A percentile compares a stretch with the other conserved stretches of the same genome.
These are phyloP conservation scores for Trichosporon sp. DNA, from an alignment of 1,284 basidiomycete genomes.

Conservation along the genomic window DNA sequence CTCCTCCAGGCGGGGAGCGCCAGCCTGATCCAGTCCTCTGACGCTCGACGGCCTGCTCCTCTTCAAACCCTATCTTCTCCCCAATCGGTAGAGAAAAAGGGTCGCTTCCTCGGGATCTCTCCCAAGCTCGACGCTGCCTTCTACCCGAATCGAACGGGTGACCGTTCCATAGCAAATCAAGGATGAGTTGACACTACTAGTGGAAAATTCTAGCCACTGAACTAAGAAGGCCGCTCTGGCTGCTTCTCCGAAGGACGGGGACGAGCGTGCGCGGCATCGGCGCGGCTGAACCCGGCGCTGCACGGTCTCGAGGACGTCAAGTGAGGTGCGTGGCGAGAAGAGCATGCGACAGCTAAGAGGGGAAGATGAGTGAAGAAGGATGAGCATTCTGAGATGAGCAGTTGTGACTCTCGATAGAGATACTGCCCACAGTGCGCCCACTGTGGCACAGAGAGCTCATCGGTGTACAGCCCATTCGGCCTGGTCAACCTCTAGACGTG, in stretches of 20 bases:
- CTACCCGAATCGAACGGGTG: conserved; percentile 4
- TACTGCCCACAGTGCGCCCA: too few relatives aligned
- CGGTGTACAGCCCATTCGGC: too few relatives aligned
- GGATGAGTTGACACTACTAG: neutral
- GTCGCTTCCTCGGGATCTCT: neutral
- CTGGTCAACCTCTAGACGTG: too few relatives aligned
- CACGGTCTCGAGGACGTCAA: neutral
- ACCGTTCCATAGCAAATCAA: neutral
- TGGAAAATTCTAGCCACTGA: conserved; percentile 1
- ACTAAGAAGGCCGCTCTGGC: neutral
- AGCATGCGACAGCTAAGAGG: too few relatives aligned
- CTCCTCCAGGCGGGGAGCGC: too few relatives aligned
- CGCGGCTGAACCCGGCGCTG: neutral
- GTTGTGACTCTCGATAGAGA: too few relatives aligned
- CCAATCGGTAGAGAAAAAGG: neutral
- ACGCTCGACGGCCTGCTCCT: too few relatives aligned
- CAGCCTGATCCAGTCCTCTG: too few relatives aligned
- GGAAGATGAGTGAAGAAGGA: too few relatives aligned
- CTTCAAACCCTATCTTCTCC: neutral
- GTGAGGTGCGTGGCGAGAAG: too few relatives aligned
- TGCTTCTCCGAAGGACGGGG: neutral
- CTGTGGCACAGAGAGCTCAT: too few relatives aligned
- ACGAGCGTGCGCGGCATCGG: neutral
- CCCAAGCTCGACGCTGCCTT: neutral
- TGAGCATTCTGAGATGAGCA: too few relatives aligned